phyloP scores from a whole-genome alignment of 495 filamentous ascomycete genomes.

The Clohesyomyces aquaticus region DNA sequence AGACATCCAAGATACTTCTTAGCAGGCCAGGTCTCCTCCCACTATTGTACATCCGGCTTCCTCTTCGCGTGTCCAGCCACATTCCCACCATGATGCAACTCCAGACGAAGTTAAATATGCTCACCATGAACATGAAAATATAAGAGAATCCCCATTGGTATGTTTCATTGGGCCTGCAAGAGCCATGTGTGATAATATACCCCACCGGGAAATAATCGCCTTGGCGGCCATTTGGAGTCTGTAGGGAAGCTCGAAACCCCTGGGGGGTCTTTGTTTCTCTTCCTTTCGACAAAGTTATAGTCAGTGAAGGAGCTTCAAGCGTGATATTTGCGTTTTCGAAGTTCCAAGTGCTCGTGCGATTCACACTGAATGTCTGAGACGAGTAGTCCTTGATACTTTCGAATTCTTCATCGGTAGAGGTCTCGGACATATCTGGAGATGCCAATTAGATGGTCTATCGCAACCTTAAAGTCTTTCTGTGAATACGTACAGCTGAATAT shows the following conservation, averaged over 20 bases:
- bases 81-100: constrained; percentile 38
- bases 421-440: not conserved
- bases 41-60: constrained; percentile 35
- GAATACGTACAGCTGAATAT: constrained; percentile 14
- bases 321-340: not conserved
- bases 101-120: constrained; percentile 40
- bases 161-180: constrained; percentile 25
- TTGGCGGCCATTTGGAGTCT: not conserved
- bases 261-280: not conserved
- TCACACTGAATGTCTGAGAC: too few relatives aligned
- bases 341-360: not conserved
- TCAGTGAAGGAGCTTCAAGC: constrained; percentile 14
- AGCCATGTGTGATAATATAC: constrained; percentile 22
- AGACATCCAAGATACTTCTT: constrained; percentile 37
- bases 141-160: constrained; percentile 45
- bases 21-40: constrained; percentile 31
- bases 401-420: not conserved
- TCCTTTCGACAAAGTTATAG: constrained; percentile 3
- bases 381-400: not conserved
- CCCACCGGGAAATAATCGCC: constrained; percentile 1
- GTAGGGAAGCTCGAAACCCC: not conserved
- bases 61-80: constrained; percentile 39
- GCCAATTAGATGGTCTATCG: not conserved
- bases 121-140: constrained; percentile 39
- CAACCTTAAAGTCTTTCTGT: not conserved